These are phyloP conservation scores for Hypoxylon sp. DNA, from an alignment of 2,329 filamentous ascomycete genomes.

Conservation along the genomic window DNA sequence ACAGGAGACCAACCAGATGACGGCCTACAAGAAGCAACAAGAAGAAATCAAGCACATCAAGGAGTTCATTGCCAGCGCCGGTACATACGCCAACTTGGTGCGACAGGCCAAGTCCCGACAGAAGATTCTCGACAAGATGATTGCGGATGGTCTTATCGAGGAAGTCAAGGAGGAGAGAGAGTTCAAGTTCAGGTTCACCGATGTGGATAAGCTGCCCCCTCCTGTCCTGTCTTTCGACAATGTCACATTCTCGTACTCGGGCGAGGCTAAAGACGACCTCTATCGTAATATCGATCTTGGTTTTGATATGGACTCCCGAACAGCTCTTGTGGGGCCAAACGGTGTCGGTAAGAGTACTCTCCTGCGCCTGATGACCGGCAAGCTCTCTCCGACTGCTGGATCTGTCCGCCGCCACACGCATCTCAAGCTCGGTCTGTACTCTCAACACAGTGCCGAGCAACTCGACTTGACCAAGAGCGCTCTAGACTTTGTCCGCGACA, in stretches of 20 bases:
- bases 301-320: constrained; percentile 99
- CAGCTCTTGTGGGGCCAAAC: constrained; percentile 95
- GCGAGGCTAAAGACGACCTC: constrained; percentile 87
- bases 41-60: constrained; percentile 99
- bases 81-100: constrained; percentile 99
- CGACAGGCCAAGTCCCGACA: constrained; percentile 98
- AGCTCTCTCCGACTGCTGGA: constrained; percentile 86
- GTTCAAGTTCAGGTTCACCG: constrained; percentile 98
- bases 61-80: constrained; percentile 99
- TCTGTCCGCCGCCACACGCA: constrained; percentile 93
- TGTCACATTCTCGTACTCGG: constrained; percentile 98
- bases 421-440: constrained; percentile 98
- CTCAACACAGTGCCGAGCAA: constrained; percentile 98
- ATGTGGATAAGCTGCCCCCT: constrained; percentile 98
- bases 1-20: constrained; percentile 98
- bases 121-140: constrained; percentile 99
- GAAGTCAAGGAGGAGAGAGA: constrained; percentile 85
- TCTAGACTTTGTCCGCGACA: constrained; percentile 97
- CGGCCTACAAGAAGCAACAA: constrained; percentile 99
- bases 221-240: constrained; percentile 96
- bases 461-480: constrained; percentile 98
- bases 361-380: constrained; percentile 95
- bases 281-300: constrained; percentile 98
- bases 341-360: constrained; percentile 99
- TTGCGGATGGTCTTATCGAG: constrained; percentile 98